Percentiles rank a stretch among this genome's conserved stretches.
Evolutionary conservation across 116 monocot genomes (phyloP).

Genomic region (Phalaenopsis hybrid): DNA sequence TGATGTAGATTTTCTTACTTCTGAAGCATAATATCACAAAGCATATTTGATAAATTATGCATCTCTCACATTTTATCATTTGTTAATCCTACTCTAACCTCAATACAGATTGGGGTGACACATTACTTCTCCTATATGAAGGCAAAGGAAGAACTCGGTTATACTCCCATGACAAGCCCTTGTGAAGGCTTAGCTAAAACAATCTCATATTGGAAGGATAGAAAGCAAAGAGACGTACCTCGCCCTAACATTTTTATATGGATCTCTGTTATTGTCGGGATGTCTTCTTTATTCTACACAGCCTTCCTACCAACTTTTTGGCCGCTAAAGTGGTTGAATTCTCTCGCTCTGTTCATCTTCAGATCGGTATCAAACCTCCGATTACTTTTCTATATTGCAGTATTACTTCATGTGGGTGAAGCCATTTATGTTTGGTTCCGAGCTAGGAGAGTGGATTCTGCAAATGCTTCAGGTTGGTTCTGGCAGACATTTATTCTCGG

Average conservation of each 20-base stretch:
- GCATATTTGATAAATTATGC: no score
- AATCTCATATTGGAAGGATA: conserved; percentile 74
- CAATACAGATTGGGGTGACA: conserved; percentile 75
- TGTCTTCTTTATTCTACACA: conserved; percentile 43
- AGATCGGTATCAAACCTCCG: conserved; percentile 36
- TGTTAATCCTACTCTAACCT: no score
- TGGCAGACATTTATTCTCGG: conserved; percentile 80
- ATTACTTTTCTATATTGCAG: conserved; percentile 35
- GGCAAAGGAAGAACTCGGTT: conserved; percentile 82
- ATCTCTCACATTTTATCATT: no score
- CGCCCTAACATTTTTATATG: conserved; percentile 63
- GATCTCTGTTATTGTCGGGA: conserved; percentile 40
- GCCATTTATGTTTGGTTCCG: conserved; percentile 72
- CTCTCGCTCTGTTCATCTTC: conserved; percentile 40
- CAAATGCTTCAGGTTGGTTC: conserved; percentile 73
- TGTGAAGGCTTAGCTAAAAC: conserved; percentile 65
- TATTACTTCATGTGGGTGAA: conserved; percentile 50
- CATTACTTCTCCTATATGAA: conserved; percentile 88
- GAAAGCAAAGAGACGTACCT: conserved; percentile 59
- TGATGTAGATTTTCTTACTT: no score
- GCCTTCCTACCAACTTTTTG: conserved; percentile 64
- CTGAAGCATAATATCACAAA: no score
- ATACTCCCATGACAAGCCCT: conserved; percentile 68
- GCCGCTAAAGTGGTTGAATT: conserved; percentile 32
- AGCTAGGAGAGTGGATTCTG: conserved; percentile 59